Conservation (phyloP, 176 grass and related monocot genomes). For the Juncus effusus region DNA sequence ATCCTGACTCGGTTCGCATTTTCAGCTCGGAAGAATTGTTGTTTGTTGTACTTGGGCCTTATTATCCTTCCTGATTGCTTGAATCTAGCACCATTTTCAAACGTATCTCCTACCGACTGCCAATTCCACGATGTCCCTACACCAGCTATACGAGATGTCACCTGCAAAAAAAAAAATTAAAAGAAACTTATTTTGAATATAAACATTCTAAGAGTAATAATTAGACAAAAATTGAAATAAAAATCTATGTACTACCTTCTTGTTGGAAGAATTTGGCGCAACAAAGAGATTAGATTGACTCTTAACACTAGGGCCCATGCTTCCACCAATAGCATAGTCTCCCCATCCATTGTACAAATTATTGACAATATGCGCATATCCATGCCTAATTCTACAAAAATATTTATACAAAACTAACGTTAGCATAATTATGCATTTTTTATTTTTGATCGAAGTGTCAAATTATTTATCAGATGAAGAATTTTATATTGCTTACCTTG, state of each 20-base stretch:
- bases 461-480: too few species aligned
- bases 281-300: conserved; percentile 78
- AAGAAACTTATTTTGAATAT: too few species aligned
- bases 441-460: background rate
- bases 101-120: conserved; percentile 60
- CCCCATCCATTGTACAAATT: conserved; percentile 73
- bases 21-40: conserved; percentile 44
- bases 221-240: too few species aligned
- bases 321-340: conserved; percentile 81
- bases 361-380: conserved; percentile 74
- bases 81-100: conserved; percentile 67
- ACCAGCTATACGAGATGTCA: conserved; percentile 38
- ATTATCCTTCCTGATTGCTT: conserved; percentile 44
- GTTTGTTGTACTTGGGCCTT: conserved; percentile 42
- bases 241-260: conserved; percentile 36
- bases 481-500: conserved; percentile 29
- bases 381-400: conserved; percentile 51
- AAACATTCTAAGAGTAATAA: too few species aligned
- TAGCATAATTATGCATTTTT: background rate
- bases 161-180: conserved; percentile 20
- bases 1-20: conserved; percentile 28
- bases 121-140: conserved; percentile 38
- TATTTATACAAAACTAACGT: background rate
- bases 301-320: conserved; percentile 58
- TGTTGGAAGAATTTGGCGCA: conserved; percentile 33